These are phyloP conservation scores for Conoideocrella luteorostrata DNA, from an alignment of 2,329 filamentous ascomycete species.

Conservation along the genomic window DNA sequence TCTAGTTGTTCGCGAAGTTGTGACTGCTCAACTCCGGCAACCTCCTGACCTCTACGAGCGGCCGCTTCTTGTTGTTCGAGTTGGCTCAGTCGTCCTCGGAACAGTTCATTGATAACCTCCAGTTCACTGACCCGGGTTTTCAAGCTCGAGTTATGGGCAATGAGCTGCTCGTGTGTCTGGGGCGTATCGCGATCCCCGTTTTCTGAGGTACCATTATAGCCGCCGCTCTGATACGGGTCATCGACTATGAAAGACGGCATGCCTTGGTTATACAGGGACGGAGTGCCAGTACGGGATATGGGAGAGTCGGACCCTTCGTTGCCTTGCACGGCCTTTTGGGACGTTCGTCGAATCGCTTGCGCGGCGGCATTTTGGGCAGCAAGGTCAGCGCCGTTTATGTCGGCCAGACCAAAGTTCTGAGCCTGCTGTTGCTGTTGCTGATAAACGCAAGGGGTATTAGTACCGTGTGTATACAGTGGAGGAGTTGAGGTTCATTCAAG, in stretches of 20 bases:
- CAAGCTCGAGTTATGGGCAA: slow-evolving; percentile 76
- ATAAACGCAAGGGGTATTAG: slow-evolving; percentile 5
- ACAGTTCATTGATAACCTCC: slow-evolving; percentile 86
- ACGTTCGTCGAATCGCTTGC: slow-evolving; percentile 50
- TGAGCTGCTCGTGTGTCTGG: slow-evolving; percentile 72
- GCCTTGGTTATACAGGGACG: slow-evolving; percentile 66
- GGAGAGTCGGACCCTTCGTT: slow-evolving; percentile 72
- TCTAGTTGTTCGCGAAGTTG: slow-evolving; percentile 53
- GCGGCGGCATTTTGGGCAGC: slow-evolving; percentile 46
- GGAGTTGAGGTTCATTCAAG: slow-evolving; percentile 15
- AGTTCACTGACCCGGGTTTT: slow-evolving; percentile 93
- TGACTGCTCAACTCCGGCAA: slow-evolving; percentile 48
- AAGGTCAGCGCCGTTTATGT: slow-evolving; percentile 53
- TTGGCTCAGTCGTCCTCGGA: slow-evolving; percentile 69
- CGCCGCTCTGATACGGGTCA: slow-evolving; percentile 54
- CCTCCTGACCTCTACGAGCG: slow-evolving; percentile 54
- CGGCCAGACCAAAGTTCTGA: slow-evolving; percentile 32
- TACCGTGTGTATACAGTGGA: background rate
- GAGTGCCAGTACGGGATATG: slow-evolving; percentile 72
- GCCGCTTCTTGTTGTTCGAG: slow-evolving; percentile 70
- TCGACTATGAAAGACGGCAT: slow-evolving; percentile 76
- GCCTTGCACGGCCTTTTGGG: slow-evolving; percentile 67
- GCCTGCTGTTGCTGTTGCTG: slow-evolving; percentile 32
- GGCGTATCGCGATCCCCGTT: slow-evolving; percentile 62
- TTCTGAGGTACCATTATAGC: slow-evolving; percentile 26